phyloP scores from a whole-genome alignment of 176 grass and related monocot genomes.

The Areca catechu region DNA sequence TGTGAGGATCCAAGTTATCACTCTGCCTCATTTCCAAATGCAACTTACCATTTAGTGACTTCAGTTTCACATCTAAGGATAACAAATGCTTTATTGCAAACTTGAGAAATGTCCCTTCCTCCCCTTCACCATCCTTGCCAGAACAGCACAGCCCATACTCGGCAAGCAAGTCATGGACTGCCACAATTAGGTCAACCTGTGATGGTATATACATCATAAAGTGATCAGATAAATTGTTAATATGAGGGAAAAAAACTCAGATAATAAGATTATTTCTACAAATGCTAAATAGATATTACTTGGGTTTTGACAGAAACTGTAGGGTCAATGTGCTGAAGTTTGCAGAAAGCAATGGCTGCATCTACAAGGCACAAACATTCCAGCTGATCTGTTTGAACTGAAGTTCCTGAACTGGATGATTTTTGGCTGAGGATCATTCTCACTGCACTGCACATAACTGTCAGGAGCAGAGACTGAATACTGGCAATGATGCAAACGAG shows the following conservation, averaged over 20 bases:
- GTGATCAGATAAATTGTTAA: neutral
- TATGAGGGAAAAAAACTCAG: conserved; percentile 8
- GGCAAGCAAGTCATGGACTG: conserved; percentile 89
- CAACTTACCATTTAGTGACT: conserved; percentile 68
- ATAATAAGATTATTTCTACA: conserved; percentile 12
- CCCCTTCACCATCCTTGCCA: conserved; percentile 58
- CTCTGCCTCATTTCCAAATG: neutral
- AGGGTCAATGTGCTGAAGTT: conserved; percentile 87
- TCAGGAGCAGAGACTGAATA: conserved; percentile 79
- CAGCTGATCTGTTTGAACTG: conserved; percentile 50
- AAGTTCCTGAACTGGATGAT: conserved; percentile 31
- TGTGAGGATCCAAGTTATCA: neutral
- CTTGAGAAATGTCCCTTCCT: conserved; percentile 88
- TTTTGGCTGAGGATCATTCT: conserved; percentile 73
- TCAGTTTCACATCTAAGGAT: conserved; percentile 84
- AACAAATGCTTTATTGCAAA: conserved; percentile 97
- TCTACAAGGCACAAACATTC: conserved; percentile 78
- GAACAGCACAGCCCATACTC: conserved; percentile 93
- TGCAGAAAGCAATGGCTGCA: conserved; percentile 89
- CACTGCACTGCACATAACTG: conserved; percentile 62
- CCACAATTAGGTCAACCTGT: conserved; percentile 88
- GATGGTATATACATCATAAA: conserved; percentile 11
- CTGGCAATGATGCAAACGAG: conserved; percentile 45
- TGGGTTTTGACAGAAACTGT: conserved; percentile 75
- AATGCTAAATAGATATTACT: conserved; percentile 34